phyloP scores from a whole-genome alignment of 2,329 filamentous ascomycete species.

The Paraconiothyrium sp. region DNA sequence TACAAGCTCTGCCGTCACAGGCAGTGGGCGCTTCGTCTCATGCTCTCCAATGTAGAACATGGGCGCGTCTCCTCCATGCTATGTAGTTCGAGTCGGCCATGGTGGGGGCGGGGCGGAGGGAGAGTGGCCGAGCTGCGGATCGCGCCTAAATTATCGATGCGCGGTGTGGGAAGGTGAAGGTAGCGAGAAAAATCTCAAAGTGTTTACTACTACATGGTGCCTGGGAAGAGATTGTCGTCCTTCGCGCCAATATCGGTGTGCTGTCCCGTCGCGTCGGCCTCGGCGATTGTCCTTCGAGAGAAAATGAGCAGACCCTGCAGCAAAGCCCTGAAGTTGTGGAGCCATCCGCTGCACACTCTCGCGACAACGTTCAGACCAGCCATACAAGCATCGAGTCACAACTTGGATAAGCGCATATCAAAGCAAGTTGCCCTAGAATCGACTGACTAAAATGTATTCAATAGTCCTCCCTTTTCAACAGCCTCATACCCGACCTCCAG shows the following conservation, averaged over 20 bases:
- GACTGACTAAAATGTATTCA: too few relatives aligned
- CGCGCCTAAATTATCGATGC: not conserved
- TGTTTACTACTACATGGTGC: conserved; percentile 20
- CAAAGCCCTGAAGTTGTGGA: not conserved
- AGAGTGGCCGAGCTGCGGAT: not conserved
- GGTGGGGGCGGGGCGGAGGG: conserved; percentile 5
- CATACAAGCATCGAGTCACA: too few relatives aligned
- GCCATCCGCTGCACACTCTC: not conserved
- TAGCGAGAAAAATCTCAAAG: not conserved
- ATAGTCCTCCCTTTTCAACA: too few relatives aligned
- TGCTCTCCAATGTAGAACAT: conserved; percentile 79
- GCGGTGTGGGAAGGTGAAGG: conserved; percentile 1
- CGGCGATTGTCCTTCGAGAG: conserved; percentile 20
- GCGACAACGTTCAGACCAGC: too few relatives aligned
- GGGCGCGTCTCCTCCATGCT: conserved; percentile 49
- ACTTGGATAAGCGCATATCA: too few relatives aligned
- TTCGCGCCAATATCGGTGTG: conserved; percentile 9
- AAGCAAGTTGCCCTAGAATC: too few relatives aligned
- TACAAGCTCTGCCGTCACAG: conserved; percentile 71
- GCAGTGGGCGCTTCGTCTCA: conserved; percentile 69
- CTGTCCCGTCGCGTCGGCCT: conserved; percentile 18
- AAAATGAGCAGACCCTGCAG: not conserved
- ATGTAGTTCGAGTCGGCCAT: conserved; percentile 43
- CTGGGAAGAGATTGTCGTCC: conserved; percentile 17
- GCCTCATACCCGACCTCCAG: too few relatives aligned